Base-by-base conservation (phyloP, 305 asterid species). In the Euphrasia arctica region DNA sequence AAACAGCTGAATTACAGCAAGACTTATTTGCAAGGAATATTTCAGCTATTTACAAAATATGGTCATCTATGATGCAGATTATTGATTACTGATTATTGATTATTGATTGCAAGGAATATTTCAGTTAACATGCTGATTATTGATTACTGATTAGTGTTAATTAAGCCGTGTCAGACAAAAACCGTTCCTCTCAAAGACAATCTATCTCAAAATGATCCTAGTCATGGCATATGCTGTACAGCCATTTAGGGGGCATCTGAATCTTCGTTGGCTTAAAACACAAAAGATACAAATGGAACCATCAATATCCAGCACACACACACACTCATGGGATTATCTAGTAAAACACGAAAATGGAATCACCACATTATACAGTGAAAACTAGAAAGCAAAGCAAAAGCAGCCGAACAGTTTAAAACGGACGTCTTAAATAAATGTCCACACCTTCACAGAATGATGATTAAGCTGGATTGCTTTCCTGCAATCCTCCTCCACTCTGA, bases 401-500 rank as follows among this genome's bases (percentile, higher is more conserved):
- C 12, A 69, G 41, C n/a, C 2, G 34, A 54, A 60, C 49, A 9
- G 27, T 18, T 13, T 9, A 3, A 62, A 62, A 41, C 0, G 62
- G 12, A 11, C 15, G 36, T 12, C 47, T 42, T 56, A 64, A 28
- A 58, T 31, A 65, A 48, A 9, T 43, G 11, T 39, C 27, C 52
- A 72, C 51, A 84, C 91, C 84, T 89, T 92, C 58, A 87, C 85
- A 71, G 90, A 87, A 22, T 73, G 76, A 68, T 79, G 82, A 80
- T 92, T 97, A 42, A 90, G 96, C 79, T 83, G 86, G 68, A 92
- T 74, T 27, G 97, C 96, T 72, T 25, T 84, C 79, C 82, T 75
- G 73, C 94, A 85, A 75, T 90, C 95, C 78, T 90, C 96, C 79
- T 92, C 98, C 80, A 87, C 95, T 58, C 85, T 79, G 9, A 59